Conservation (phyloP, 2,329 filamentous ascomycete species). For the Alternaria sp. region DNA sequence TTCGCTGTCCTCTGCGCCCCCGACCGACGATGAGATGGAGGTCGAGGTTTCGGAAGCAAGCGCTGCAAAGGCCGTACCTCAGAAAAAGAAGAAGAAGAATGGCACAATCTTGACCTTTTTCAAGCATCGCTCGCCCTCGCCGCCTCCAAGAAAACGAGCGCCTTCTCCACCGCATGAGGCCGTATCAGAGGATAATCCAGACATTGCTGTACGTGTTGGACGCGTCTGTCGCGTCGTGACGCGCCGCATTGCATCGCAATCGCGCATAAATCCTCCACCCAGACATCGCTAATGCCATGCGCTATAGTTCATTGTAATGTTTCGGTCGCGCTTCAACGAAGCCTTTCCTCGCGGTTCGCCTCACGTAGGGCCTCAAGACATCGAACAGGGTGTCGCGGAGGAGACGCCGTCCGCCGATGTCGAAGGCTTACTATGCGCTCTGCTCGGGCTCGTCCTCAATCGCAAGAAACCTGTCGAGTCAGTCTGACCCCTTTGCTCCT, state of each 20-base stretch:
- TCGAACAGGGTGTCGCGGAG: slow-evolving; percentile 85
- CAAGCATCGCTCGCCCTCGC: slow-evolving; percentile 50
- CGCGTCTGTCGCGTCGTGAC: slow-evolving; percentile 48
- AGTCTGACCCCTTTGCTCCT: slow-evolving; percentile 51
- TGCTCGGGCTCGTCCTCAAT: slow-evolving; percentile 88
- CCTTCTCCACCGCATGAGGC: slow-evolving; percentile 91
- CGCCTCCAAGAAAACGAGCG: slow-evolving; percentile 73
- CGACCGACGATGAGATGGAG: slow-evolving; percentile 63
- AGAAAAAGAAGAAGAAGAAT: slow-evolving; percentile 44
- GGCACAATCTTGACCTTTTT: slow-evolving; percentile 46
- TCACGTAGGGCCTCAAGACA: slow-evolving; percentile 92
- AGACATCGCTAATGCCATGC: slow-evolving; percentile 40
- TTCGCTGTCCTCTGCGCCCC: slow-evolving; percentile 63
- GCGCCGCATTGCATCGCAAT: slow-evolving; percentile 28
- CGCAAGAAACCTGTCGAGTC: slow-evolving; percentile 99
- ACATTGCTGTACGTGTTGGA: slow-evolving; percentile 80
- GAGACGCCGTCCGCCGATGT: slow-evolving; percentile 80
- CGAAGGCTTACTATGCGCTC: slow-evolving; percentile 86
- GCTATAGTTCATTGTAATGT: slow-evolving; percentile 93
- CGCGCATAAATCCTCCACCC: slow-evolving; percentile 32
- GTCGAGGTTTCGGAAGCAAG: slow-evolving; percentile 32
- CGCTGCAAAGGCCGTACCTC: slow-evolving; percentile 29
- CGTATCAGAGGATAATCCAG: slow-evolving; percentile 85
- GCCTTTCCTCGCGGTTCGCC: slow-evolving; percentile 85
- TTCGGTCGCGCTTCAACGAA: slow-evolving; percentile 89